phyloP scores from a whole-genome alignment of 345 rosid genomes.

The Aegle marmelos region DNA sequence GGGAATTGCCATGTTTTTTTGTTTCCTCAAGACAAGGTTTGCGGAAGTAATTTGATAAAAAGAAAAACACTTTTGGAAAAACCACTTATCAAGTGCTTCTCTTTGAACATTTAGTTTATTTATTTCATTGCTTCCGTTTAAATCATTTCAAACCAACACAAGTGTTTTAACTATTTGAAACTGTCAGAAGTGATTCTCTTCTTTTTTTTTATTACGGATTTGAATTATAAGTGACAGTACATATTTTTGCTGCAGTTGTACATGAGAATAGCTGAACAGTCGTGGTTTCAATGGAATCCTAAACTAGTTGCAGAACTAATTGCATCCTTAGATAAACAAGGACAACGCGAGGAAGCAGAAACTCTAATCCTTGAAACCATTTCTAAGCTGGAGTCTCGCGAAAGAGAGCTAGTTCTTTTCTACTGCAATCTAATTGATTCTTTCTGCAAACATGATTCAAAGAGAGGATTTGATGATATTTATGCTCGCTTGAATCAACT shows the following conservation, averaged over 20 bases:
- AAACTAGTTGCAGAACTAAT: slow-evolving; percentile 66
- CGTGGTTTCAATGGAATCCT: slow-evolving; percentile 86
- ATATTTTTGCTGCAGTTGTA: slow-evolving; percentile 43
- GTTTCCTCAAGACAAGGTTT: not conserved
- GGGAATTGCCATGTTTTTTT: slow-evolving; percentile 1
- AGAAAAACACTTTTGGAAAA: no score
- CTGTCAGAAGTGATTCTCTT: no score
- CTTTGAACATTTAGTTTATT: no score
- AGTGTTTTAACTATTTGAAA: not conserved
- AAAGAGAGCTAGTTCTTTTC: slow-evolving; percentile 53
- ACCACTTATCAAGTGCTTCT: no score
- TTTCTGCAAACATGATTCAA: slow-evolving; percentile 37
- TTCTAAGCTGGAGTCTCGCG: slow-evolving; percentile 40
- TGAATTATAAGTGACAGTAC: no score
- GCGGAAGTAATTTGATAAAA: no score
- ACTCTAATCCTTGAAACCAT: slow-evolving; percentile 42
- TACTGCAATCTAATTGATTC: slow-evolving; percentile 61
- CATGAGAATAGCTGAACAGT: slow-evolving; percentile 49
- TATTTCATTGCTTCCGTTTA: no score
- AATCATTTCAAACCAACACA: not conserved
- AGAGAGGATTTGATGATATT: slow-evolving; percentile 47
- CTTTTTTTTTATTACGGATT: no score
- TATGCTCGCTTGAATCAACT: slow-evolving; percentile 36
- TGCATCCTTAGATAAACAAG: slow-evolving; percentile 60
- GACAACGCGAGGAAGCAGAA: slow-evolving; percentile 39